A percentile compares a stretch with the other conserved stretches of the same genome.
phyloP scores from a whole-genome alignment of 176 grass and related monocot genomes.

The Cymbopogon citratus region DNA sequence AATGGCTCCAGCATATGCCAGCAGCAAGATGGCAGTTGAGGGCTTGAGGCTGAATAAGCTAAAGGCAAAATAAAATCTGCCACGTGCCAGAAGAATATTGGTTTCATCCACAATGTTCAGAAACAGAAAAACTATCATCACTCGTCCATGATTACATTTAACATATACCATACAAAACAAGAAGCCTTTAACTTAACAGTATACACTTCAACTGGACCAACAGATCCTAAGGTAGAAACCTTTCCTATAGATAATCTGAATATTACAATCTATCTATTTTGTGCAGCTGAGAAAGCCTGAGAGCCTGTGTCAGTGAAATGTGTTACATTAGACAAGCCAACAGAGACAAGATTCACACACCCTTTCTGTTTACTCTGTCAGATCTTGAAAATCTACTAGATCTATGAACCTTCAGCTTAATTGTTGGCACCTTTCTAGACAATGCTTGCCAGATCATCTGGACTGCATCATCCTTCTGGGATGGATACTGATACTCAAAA shows the following conservation, averaged over 20 bases:
- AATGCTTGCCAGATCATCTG: slow-evolving; percentile 87
- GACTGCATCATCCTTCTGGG: slow-evolving; percentile 59
- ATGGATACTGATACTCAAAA: slow-evolving; percentile 68
- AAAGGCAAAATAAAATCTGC: not conserved
- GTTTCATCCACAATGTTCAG: not conserved
- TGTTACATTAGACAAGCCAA: slow-evolving; percentile 25
- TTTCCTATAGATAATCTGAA: not conserved
- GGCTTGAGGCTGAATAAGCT: not conserved
- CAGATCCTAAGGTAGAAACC: not conserved
- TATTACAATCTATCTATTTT: not conserved
- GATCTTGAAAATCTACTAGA: slow-evolving; percentile 57
- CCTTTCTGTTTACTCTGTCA: slow-evolving; percentile 18
- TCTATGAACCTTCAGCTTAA: slow-evolving; percentile 52
- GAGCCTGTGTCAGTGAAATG: slow-evolving; percentile 9
- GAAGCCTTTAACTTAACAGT: not conserved
- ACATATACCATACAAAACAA: slow-evolving; percentile 6
- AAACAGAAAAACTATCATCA: not conserved
- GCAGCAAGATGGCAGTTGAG: not conserved
- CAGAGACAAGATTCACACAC: not conserved
- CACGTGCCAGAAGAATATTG: not conserved
- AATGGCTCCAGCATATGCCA: not conserved
- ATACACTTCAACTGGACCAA: not conserved
- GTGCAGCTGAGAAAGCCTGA: not conserved
- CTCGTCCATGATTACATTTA: not conserved
- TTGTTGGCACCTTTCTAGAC: slow-evolving; percentile 54